Percentiles rank a stretch among this genome's conserved stretches.
Conservation (phyloP, 345 rosid species). For the Hibiscus mutabilis region DNA sequence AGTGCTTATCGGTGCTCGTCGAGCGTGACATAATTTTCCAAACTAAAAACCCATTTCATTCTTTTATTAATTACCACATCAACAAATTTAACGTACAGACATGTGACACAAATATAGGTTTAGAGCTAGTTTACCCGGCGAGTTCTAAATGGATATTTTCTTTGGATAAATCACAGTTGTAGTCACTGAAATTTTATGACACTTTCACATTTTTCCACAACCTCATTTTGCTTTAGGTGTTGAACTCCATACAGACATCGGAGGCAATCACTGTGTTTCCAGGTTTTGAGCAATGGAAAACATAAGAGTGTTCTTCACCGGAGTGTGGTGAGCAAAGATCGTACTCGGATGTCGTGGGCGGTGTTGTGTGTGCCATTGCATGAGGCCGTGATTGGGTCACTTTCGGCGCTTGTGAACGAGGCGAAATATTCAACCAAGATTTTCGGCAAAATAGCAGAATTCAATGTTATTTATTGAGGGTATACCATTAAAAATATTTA, state of each 20-base stretch:
- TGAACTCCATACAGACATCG: constrained; percentile 51
- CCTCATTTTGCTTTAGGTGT: constrained; percentile 53
- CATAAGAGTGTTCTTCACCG: constrained; percentile 1
- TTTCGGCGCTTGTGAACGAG: constrained; percentile 32
- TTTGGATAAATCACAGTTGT: no score
- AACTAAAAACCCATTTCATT: no score
- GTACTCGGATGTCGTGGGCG: constrained; percentile 2
- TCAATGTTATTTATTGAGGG: no score
- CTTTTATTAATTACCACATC: no score
- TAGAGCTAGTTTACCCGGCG: no score
- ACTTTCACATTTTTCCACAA: constrained; percentile 1
- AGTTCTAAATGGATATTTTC: no score
- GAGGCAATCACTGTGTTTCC: not conserved
- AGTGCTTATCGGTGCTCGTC: no score
- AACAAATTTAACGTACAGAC: no score
- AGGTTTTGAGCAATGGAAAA: constrained; percentile 47
- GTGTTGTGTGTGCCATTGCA: constrained; percentile 31
- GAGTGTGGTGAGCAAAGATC: not conserved
- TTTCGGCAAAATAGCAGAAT: constrained; percentile 12
- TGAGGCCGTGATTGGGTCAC: constrained; percentile 37
- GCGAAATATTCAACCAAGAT: constrained; percentile 37
- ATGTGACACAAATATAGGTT: no score
- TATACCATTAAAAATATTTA: no score
- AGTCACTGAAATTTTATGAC: no score
- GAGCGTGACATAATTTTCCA: no score